Percentiles rank a stretch among this genome's conserved stretches.
Evolutionary conservation across 208 protist species (phyloP).

Genomic region (Trypanosoma lewisi): DNA sequence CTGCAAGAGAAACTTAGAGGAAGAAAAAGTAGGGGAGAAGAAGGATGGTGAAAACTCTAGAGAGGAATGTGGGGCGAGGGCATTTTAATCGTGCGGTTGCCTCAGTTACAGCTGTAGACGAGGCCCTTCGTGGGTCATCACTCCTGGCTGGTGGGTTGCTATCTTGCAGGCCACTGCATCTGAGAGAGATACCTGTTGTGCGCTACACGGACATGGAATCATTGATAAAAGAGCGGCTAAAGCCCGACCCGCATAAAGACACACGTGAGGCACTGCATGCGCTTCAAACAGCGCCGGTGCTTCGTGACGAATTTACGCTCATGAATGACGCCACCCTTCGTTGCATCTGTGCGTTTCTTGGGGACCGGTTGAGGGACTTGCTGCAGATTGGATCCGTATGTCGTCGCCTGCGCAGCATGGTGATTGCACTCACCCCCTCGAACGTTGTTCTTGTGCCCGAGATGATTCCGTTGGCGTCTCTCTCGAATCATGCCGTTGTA

Average conservation of each 20-base stretch:
- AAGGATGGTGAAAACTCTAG: background rate
- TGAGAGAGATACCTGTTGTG: constrained; percentile 4
- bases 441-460: constrained; percentile 27
- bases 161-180: background rate
- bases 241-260: constrained; percentile 33
- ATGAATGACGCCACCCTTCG: constrained; percentile 36
- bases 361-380: constrained; percentile 24
- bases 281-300: constrained; percentile 34
- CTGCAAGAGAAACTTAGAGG: background rate
- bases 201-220: constrained; percentile 44
- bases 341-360: constrained; percentile 42
- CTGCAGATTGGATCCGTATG: constrained; percentile 43
- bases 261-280: constrained; percentile 34
- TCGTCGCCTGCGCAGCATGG: constrained; percentile 41
- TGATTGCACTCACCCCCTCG: constrained; percentile 19
- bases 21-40: background rate
- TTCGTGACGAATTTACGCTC: constrained; percentile 40
- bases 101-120: constrained; percentile 38
- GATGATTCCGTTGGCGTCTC: constrained; percentile 38
- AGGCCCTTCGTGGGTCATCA: constrained; percentile 23
- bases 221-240: constrained; percentile 25
- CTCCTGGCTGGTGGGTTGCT: constrained; percentile 18
- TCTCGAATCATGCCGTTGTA: constrained; percentile 26
- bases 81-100: constrained; percentile 59
- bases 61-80: background rate